phyloP scores from a whole-genome alignment of 2,329 filamentous ascomycete species.

The Fusarium temperatum region DNA sequence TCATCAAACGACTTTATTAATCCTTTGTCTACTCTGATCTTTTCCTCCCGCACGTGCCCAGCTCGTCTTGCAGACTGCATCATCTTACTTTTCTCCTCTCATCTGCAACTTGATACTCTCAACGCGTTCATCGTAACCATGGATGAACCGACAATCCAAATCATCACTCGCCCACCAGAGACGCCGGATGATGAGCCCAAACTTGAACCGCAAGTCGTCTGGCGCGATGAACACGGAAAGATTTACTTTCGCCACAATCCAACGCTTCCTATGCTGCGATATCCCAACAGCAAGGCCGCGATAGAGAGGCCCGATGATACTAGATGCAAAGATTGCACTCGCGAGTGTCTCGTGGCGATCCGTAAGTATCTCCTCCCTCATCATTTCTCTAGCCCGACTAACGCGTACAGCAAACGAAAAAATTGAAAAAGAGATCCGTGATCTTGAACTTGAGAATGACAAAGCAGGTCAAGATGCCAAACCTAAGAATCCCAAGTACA shows the following conservation, averaged over 20 bases:
- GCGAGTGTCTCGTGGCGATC: background rate
- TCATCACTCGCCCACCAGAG: background rate
- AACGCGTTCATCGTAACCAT: background rate
- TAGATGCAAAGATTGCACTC: background rate
- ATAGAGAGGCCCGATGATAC: background rate
- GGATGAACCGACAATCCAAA: background rate
- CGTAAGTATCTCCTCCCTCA: background rate
- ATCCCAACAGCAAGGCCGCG: background rate
- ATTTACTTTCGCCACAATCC: background rate
- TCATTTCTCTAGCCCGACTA: no score
- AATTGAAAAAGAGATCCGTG: background rate
- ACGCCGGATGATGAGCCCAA: background rate
- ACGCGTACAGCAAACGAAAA: background rate
- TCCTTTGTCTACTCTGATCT: background rate
- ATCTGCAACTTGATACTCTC: background rate
- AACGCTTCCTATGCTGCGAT: background rate
- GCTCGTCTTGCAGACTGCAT: fast-evolving
- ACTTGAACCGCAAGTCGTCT: background rate
- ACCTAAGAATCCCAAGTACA: background rate
- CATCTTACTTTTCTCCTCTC: background rate
- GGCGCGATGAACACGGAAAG: background rate
- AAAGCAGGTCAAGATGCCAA: background rate
- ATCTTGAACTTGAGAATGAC: background rate
- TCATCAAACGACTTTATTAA: background rate
- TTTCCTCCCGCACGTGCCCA: background rate